These are phyloP conservation scores for Arthrobotrys megalospora DNA, from an alignment of 2,329 filamentous ascomycete genomes.

Conservation along the genomic window DNA sequence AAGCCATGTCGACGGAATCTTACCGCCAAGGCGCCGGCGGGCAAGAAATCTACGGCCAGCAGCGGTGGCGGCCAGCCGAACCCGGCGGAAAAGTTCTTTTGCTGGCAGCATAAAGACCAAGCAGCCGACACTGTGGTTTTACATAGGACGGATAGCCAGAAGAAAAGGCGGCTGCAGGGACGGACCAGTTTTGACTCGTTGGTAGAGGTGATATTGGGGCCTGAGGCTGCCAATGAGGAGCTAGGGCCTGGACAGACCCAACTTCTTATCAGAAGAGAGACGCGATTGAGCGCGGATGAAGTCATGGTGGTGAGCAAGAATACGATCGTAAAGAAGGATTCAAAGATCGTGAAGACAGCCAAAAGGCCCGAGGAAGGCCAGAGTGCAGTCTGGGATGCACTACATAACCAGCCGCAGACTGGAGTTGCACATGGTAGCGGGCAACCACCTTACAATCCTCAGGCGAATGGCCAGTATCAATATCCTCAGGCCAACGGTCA, in stretches of 20 bases:
- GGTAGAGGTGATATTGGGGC: slow-evolving; percentile 69
- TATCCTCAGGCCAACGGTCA: neutral
- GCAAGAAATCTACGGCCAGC: slow-evolving; percentile 64
- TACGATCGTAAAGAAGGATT: slow-evolving; percentile 61
- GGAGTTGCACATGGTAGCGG: neutral
- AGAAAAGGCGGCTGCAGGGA: slow-evolving; percentile 73
- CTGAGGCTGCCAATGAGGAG: slow-evolving; percentile 65
- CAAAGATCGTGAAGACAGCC: slow-evolving; percentile 55
- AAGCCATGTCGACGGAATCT: slow-evolving; percentile 84
- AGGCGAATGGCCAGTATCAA: slow-evolving; percentile 10
- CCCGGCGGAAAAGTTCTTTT: slow-evolving; percentile 78
- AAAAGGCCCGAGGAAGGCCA: slow-evolving; percentile 39
- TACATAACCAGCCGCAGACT: slow-evolving; percentile 35
- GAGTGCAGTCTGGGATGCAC: slow-evolving; percentile 46
- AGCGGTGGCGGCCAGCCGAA: slow-evolving; percentile 70
- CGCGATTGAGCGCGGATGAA: slow-evolving; percentile 62
- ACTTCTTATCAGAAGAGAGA: slow-evolving; percentile 63
- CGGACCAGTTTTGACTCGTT: slow-evolving; percentile 89
- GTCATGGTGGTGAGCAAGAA: slow-evolving; percentile 62
- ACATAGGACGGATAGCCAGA: slow-evolving; percentile 66
- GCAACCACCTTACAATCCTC: slow-evolving; percentile 1
- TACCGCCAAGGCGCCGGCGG: slow-evolving; percentile 68
- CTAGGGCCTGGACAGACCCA: slow-evolving; percentile 61
- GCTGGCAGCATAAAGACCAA: slow-evolving; percentile 96
- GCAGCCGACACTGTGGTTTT: slow-evolving; percentile 72